Conservation (phyloP, 495 filamentous ascomycete genomes). For the Apodospora peruviana region DNA sequence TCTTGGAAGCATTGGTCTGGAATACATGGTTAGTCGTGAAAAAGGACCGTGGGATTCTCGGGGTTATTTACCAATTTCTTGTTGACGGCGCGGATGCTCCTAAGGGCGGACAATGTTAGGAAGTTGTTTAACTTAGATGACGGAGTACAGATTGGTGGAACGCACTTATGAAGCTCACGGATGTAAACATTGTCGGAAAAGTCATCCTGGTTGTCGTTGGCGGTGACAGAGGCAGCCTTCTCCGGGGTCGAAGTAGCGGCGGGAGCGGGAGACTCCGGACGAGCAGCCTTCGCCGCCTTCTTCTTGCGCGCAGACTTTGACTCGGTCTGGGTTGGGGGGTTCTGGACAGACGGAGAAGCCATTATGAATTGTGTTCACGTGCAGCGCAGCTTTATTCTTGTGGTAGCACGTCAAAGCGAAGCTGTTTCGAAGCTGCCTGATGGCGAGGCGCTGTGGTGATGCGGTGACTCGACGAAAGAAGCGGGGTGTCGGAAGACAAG, state of each 20-base stretch:
- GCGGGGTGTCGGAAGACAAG: too few species aligned
- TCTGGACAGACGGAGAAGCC: constrained; percentile 46
- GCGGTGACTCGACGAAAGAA: too few species aligned
- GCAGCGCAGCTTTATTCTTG: constrained; percentile 1
- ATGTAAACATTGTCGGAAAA: constrained; percentile 66
- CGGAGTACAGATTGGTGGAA: neutral
- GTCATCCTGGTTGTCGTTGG: constrained; percentile 41
- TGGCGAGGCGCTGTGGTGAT: too few species aligned
- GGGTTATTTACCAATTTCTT: constrained; percentile 76
- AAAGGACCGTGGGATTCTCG: neutral
- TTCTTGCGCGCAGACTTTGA: constrained; percentile 68
- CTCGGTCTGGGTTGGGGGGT: constrained; percentile 41
- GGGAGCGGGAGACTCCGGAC: constrained; percentile 43
- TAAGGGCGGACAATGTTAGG: constrained; percentile 33
- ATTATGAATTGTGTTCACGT: constrained; percentile 26
- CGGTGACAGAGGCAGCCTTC: constrained; percentile 30
- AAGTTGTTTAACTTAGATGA: constrained; percentile 11
- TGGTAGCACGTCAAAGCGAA: neutral
- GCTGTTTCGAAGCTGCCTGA: constrained; percentile 2
- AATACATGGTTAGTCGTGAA: constrained; percentile 19
- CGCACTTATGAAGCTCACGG: constrained; percentile 78
- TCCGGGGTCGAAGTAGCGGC: constrained; percentile 35
- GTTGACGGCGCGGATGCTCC: constrained; percentile 74
- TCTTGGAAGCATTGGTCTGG: constrained; percentile 71
- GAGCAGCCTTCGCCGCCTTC: constrained; percentile 55